Conservation (phyloP, 176 grass and related monocot species). For the Aegilops tauschii region DNA sequence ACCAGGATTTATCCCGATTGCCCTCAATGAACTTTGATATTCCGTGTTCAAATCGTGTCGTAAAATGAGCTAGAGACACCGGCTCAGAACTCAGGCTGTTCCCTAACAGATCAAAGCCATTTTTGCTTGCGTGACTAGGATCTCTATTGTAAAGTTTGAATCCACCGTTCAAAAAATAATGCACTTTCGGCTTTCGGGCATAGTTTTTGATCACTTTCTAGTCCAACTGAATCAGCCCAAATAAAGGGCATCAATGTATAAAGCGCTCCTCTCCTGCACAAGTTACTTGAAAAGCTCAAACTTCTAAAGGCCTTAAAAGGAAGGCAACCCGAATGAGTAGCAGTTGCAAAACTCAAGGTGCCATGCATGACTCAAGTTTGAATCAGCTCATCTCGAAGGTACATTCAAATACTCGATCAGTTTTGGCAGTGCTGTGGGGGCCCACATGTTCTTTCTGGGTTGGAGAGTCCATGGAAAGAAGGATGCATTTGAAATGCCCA, state of each 20-base stretch:
- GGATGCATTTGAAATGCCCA: constrained; percentile 30
- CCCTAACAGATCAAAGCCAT: background rate
- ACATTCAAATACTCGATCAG: background rate
- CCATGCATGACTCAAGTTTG: constrained; percentile 43
- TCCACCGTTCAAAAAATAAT: constrained; percentile 26
- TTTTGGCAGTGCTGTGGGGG: constrained; percentile 1
- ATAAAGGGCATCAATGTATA: constrained; percentile 50
- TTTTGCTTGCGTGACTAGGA: background rate
- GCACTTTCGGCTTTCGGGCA: background rate
- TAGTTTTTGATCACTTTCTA: constrained; percentile 18
- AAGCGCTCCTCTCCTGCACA: constrained; percentile 28
- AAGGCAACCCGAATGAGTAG: constrained; percentile 37
- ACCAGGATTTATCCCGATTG: background rate
- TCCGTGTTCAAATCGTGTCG: background rate
- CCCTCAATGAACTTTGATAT: background rate
- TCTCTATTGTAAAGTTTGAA: constrained; percentile 31
- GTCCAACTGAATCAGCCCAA: constrained; percentile 40
- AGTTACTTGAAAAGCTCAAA: constrained; percentile 46
- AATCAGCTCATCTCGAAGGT: constrained; percentile 28
- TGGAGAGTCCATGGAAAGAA: background rate
- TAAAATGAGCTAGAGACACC: background rate
- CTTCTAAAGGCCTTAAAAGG: constrained; percentile 56
- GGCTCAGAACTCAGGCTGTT: background rate
- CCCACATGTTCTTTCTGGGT: background rate
- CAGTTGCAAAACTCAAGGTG: constrained; percentile 26